A percentile compares a stretch with the other conserved stretches of the same genome.
phyloP scores from a whole-genome alignment of 306 rosid genomes.

The Cicer arietinum region DNA sequence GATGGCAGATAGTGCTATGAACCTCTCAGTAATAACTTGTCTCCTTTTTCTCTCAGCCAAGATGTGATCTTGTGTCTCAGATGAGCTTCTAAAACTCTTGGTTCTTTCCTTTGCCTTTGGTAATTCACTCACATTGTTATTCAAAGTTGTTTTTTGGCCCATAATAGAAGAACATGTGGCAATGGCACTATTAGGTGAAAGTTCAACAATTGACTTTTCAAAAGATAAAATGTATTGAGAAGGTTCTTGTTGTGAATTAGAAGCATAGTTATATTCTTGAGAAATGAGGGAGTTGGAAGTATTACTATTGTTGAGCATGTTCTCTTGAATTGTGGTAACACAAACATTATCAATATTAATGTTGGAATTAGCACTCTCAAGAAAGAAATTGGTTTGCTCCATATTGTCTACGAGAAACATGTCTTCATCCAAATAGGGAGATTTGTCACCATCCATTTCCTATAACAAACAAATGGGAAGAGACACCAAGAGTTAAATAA shows the following conservation, averaged over 20 bases:
- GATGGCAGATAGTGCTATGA: constrained; percentile 50
- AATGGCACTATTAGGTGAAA: not conserved
- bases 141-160: not conserved
- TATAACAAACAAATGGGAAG: not conserved
- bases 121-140: not conserved
- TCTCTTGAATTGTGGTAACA: not conserved
- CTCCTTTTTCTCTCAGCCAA: constrained; percentile 51
- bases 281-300: constrained; percentile 31
- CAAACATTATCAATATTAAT: not conserved
- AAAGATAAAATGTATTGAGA: constrained; percentile 31
- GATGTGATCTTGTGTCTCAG: constrained; percentile 30
- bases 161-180: not conserved
- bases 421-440: constrained; percentile 15
- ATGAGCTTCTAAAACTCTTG: constrained; percentile 33
- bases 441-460: constrained; percentile 33
- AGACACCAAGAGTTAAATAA: no score
- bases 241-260: constrained; percentile 3
- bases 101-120: not conserved
- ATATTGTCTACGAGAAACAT: constrained; percentile 5
- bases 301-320: not conserved
- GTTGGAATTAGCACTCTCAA: not conserved
- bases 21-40: constrained; percentile 38
- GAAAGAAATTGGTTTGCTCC: not conserved
- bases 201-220: constrained; percentile 30
- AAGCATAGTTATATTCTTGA: not conserved